phyloP scores from a whole-genome alignment of 805 yeast species.

The Ogataea populi-albae region DNA sequence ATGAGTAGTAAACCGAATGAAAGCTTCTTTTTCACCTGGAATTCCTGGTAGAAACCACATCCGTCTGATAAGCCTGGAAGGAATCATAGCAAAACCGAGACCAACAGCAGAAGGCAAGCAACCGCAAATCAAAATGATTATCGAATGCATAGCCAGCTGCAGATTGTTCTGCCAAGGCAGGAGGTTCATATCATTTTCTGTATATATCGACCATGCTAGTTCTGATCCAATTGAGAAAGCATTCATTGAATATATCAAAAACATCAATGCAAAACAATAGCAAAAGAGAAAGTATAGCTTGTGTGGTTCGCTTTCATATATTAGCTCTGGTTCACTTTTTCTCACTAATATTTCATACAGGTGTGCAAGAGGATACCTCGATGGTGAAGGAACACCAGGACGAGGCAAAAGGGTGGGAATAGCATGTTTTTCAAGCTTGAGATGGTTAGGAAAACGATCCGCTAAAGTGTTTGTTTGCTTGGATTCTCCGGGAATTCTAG shows the following conservation, averaged over 20 bases:
- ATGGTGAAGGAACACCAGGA: slow-evolving; percentile 75
- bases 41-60: slow-evolving; percentile 73
- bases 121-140: slow-evolving; percentile 38
- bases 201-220: slow-evolving; percentile 26
- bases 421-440: slow-evolving; percentile 62
- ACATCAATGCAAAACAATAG: slow-evolving; percentile 64
- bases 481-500: slow-evolving; percentile 57
- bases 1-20: slow-evolving; percentile 64
- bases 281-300: slow-evolving; percentile 68
- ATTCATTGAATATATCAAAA: slow-evolving; percentile 64
- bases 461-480: slow-evolving; percentile 42
- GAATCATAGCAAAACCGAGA: slow-evolving; percentile 46
- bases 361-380: slow-evolving; percentile 56
- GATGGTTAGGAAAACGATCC: slow-evolving; percentile 59
- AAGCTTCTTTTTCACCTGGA: slow-evolving; percentile 39
- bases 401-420: slow-evolving; percentile 68
- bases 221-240: slow-evolving; percentile 32
- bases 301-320: slow-evolving; percentile 84
- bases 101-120: slow-evolving; percentile 42
- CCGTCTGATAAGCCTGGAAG: slow-evolving; percentile 69
- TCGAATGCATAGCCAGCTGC: slow-evolving; percentile 25
- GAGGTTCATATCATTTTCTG: slow-evolving; percentile 31
- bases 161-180: slow-evolving; percentile 23
- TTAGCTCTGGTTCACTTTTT: slow-evolving; percentile 62
- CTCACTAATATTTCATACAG: slow-evolving; percentile 53